phyloP scores from a whole-genome alignment of 192 early-diverging fungal species.

The Lunasporangiospora selenospora region DNA sequence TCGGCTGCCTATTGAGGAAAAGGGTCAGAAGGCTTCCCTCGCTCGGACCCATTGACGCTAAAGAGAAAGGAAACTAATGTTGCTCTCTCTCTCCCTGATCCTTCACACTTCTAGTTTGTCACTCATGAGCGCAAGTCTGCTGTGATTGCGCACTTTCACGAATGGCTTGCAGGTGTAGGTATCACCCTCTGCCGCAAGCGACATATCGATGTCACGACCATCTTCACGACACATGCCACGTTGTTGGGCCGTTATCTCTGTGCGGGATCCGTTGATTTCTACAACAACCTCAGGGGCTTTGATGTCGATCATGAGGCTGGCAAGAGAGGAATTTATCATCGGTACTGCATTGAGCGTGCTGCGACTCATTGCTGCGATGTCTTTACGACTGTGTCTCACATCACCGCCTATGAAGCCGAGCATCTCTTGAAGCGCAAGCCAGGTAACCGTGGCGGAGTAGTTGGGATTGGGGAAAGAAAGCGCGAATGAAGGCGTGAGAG shows the following conservation, averaged over 20 bases:
- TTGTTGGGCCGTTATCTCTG: conserved; percentile 95
- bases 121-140: conserved; percentile 53
- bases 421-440: conserved; percentile 94
- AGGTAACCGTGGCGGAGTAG: no score
- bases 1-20: no score
- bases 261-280: conserved; percentile 96
- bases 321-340: conserved; percentile 96
- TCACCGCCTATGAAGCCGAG: conserved; percentile 96
- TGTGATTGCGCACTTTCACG: conserved; percentile 97
- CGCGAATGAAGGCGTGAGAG: no score
- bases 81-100: no score
- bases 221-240: conserved; percentile 97
- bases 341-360: conserved; percentile 95
- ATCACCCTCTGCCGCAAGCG: conserved; percentile 88
- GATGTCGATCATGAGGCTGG: conserved; percentile 96
- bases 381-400: conserved; percentile 97
- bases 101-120: conserved; percentile 54
- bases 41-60: no score
- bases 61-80: no score
- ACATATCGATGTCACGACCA: conserved; percentile 86
- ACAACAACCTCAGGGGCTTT: conserved; percentile 93
- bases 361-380: conserved; percentile 97
- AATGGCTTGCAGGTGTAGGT: conserved; percentile 94
- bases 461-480: no score
- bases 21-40: no score